These are phyloP conservation scores for Stentor coeruleus DNA, from an alignment of 73 alveolate species.

Conservation along the genomic window DNA sequence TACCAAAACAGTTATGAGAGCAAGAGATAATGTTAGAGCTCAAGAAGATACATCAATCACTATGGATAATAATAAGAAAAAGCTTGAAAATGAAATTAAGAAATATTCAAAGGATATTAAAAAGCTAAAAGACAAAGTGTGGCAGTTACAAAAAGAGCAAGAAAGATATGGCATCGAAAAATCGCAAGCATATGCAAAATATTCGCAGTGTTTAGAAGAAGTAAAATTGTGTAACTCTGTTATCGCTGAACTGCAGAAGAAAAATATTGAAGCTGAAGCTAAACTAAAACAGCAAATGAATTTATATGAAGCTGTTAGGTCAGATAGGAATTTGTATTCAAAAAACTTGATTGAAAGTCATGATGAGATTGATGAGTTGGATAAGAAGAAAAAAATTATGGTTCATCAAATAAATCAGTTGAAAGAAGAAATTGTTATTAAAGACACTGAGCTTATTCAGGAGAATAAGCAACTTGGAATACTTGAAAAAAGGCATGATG, in stretches of 20 bases:
- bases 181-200: conserved; percentile 80
- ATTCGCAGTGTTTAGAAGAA: conserved; percentile 80
- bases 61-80: conserved; percentile 47
- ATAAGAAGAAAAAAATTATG: conserved; percentile 79
- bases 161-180: conserved; percentile 88
- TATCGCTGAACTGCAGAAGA: conserved; percentile 87
- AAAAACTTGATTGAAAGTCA: conserved; percentile 93
- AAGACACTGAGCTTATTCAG: conserved; percentile 70
- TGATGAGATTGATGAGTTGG: conserved; percentile 87
- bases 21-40: conserved; percentile 57
- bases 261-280: conserved; percentile 88
- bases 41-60: conserved; percentile 50
- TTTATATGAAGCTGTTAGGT: conserved; percentile 98
- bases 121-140: conserved; percentile 41
- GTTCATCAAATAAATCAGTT: conserved; percentile 73
- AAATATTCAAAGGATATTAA: conserved; percentile 56
- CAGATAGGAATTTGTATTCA: conserved; percentile 96
- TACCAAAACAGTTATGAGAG: conserved; percentile 54
- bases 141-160: conserved; percentile 65
- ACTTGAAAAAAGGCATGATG: conserved; percentile 63
- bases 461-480: conserved; percentile 68
- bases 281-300: conserved; percentile 93
- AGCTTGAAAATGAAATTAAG: conserved; percentile 48
- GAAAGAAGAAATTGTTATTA: conserved; percentile 89
- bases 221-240: conserved; percentile 82